phyloP scores from a whole-genome alignment of 2,329 filamentous ascomycete species.

The Arthrobotrys megalospora region DNA sequence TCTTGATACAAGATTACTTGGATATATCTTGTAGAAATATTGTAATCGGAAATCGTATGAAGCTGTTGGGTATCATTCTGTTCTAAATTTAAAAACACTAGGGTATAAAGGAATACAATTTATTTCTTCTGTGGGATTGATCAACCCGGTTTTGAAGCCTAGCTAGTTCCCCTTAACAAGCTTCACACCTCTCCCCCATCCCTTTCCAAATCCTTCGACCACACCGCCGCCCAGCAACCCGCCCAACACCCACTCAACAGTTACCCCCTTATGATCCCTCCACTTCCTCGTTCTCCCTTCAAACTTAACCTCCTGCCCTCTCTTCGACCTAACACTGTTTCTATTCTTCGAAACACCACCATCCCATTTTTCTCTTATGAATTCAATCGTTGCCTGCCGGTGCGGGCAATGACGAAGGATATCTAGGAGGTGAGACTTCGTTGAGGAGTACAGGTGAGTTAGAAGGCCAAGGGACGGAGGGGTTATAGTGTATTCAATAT shows the following conservation, averaged over 20 bases:
- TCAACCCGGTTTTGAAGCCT: not conserved
- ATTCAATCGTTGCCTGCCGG: conserved; percentile 44
- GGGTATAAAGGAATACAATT: conserved; percentile 29
- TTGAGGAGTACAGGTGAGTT: conserved; percentile 33
- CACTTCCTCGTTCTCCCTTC: conserved; percentile 60
- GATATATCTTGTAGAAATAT: not conserved
- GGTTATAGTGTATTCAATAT: conserved; percentile 53
- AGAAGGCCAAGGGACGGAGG: conserved; percentile 53
- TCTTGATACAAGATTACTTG: too few relatives aligned
- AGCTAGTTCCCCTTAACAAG: conserved; percentile 40
- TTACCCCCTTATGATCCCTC: conserved; percentile 49
- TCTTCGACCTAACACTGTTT: conserved; percentile 13
- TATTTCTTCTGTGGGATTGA: not conserved
- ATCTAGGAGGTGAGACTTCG: conserved; percentile 44
- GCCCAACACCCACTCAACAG: conserved; percentile 52
- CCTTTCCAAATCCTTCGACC: conserved; percentile 39
- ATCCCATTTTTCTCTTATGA: conserved; percentile 54
- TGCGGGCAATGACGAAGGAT: conserved; percentile 47
- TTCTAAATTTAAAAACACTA: not conserved
- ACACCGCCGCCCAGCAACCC: conserved; percentile 38
- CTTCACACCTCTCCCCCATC: conserved; percentile 43
- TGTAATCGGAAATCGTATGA: not conserved
- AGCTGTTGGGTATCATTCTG: conserved; percentile 46
- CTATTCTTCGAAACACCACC: conserved; percentile 59
- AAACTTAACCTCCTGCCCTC: conserved; percentile 36